Base-by-base conservation (phyloP, 2,329 filamentous ascomycete genomes). In the Aaosphaeria arxii region DNA sequence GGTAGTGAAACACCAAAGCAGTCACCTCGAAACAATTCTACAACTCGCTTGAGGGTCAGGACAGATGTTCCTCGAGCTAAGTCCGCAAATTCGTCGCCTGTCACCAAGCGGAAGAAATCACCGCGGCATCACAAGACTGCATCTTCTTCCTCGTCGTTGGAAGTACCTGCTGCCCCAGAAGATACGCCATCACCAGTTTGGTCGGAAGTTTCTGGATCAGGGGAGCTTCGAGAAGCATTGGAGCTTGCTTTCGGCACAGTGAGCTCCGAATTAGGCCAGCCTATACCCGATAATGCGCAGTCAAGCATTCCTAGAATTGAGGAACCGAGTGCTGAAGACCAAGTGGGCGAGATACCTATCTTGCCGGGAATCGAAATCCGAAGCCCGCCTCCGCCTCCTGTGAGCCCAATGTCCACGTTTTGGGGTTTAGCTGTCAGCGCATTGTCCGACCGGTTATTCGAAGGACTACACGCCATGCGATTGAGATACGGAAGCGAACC, bases 401-500 rank as follows among this genome's bases (percentile, higher is more conserved):
- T 42, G 36, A 57, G 45, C 43, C 52, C 55, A 6, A 44, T 55
- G 1, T 17, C 55, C 36, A 58, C 49, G 11, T 63, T 58, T 40
- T 57, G 55, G 47, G 47, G 55, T 13, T 47, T 66, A 13, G 59
- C 59, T 4, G 40, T 63, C 3, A 55, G 52, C 40, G 61, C 59
- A 1, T 31, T 66, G 11, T 50, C 54, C 11, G 59, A 59, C 7
- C 56, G 54, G 35, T 35, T 47, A 4, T 47, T 59, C 17, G 54
- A 62, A 41, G 59, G 54, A 4, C 48, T 64, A 2, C 52, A 52
- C n/a, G 30, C 53, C 13, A 43, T 66, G 24, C 52, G 52, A 39
- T 44, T 57, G 6, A 41, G 35, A n/a, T 63, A 62, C 50, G 65
- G 65, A 5, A 54, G 58, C n/a, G 67, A 70, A 46, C 60, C 53